Evolutionary conservation across 352 stramenopile species (phyloP).

Genomic region (Pythium dissotocum): DNA sequence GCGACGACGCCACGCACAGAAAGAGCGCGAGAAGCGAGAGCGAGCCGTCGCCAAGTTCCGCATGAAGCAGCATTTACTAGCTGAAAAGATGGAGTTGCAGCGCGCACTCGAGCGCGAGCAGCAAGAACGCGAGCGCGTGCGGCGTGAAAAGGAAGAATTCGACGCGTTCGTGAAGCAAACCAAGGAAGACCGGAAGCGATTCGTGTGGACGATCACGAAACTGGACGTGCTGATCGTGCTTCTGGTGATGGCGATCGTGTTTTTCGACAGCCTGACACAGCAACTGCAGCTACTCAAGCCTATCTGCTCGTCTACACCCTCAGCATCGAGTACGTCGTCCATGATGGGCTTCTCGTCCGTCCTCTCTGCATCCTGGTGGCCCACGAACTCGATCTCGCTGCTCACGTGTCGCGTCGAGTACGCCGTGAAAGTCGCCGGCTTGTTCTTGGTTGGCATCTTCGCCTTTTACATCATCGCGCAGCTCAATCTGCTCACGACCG

Average conservation of each 20-base stretch:
- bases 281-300: slow-evolving; percentile 65
- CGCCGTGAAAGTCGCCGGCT: slow-evolving; percentile 55
- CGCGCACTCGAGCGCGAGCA: slow-evolving; percentile 50
- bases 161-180: slow-evolving; percentile 39
- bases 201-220: slow-evolving; percentile 72
- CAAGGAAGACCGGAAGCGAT: slow-evolving; percentile 37
- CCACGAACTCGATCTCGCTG: slow-evolving; percentile 55
- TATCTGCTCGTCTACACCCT: slow-evolving; percentile 26
- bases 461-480: slow-evolving; percentile 63
- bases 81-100: slow-evolving; percentile 63
- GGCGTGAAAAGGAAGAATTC: slow-evolving; percentile 33
- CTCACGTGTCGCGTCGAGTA: slow-evolving; percentile 74
- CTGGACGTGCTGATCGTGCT: slow-evolving; percentile 70
- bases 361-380: slow-evolving; percentile 46
- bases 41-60: slow-evolving; percentile 67
- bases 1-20: slow-evolving; percentile 52
- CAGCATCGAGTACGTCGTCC: slow-evolving; percentile 28
- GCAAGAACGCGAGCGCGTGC: slow-evolving; percentile 43
- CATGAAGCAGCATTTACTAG: slow-evolving; percentile 61
- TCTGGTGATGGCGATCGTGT: slow-evolving; percentile 73
- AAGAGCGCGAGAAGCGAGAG: slow-evolving; percentile 60
- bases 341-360: slow-evolving; percentile 25
- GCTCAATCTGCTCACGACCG: slow-evolving; percentile 59
- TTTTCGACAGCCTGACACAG: slow-evolving; percentile 63
- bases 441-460: slow-evolving; percentile 44